Percentiles rank a stretch among this genome's conserved stretches.
phyloP scores from a whole-genome alignment of 441 rosid genomes.

The Mallotus japonicus region DNA sequence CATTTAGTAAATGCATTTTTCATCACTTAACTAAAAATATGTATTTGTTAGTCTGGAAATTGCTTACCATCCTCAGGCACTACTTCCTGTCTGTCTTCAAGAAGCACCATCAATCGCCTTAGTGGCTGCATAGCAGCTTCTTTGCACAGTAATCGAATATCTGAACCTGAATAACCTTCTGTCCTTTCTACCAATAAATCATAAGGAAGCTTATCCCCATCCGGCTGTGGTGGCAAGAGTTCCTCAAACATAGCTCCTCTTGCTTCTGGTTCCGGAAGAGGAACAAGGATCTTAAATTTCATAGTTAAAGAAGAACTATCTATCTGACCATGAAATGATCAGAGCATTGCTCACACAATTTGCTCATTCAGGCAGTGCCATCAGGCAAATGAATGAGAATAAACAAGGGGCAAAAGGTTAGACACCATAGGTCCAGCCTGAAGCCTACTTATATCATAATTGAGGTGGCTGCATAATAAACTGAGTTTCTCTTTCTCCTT shows the following conservation, averaged over 20 bases:
- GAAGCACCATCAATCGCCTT: slow-evolving; percentile 62
- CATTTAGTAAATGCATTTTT: not conserved
- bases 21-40: not conserved
- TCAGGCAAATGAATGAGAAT: not conserved
- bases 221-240: slow-evolving; percentile 57
- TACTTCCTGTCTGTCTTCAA: slow-evolving; percentile 55
- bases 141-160: slow-evolving; percentile 81
- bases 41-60: not conserved
- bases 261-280: slow-evolving; percentile 79
- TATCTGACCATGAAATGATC: not conserved
- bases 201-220: slow-evolving; percentile 63
- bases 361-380: slow-evolving; percentile 6
- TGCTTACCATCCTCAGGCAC: slow-evolving; percentile 74
- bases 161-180: slow-evolving; percentile 89
- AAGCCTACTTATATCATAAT: not conserved
- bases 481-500: not conserved
- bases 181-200: slow-evolving; percentile 68
- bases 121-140: slow-evolving; percentile 98
- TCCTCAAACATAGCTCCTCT: slow-evolving; percentile 78
- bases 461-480: too few relatives aligned
- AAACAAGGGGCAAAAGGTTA: not conserved
- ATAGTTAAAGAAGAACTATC: slow-evolving; percentile 30
- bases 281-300: slow-evolving; percentile 72
- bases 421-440: not conserved
- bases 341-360: slow-evolving; percentile 10